These are phyloP conservation scores for Aspergillus kassunensis DNA, from an alignment of 495 filamentous ascomycete genomes.

Conservation along the genomic window DNA sequence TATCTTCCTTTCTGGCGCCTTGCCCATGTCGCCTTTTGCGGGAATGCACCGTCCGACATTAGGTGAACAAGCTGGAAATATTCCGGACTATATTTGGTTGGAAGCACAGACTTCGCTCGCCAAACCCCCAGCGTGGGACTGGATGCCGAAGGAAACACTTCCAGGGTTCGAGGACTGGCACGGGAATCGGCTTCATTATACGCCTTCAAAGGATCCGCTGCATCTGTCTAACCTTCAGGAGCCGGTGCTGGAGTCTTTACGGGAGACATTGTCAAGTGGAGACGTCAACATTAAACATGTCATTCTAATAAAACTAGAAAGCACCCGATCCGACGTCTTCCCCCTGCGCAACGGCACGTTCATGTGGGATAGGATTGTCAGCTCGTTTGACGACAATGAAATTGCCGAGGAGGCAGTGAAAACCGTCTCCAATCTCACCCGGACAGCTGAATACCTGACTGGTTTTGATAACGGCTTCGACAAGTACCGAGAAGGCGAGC, in stretches of 20 bases:
- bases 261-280: slow-evolving; percentile 26
- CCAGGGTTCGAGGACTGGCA: slow-evolving; percentile 37
- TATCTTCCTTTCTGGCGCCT: slow-evolving; percentile 29
- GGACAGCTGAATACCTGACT: slow-evolving; percentile 40
- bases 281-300: slow-evolving; percentile 47
- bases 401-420: slow-evolving; percentile 26
- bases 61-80: slow-evolving; percentile 23
- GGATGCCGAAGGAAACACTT: slow-evolving; percentile 26
- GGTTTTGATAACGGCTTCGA: slow-evolving; percentile 39
- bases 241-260: slow-evolving; percentile 32
- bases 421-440: slow-evolving; percentile 38
- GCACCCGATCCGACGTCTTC: slow-evolving; percentile 47
- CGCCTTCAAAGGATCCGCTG: slow-evolving; percentile 35
- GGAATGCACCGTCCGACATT: slow-evolving; percentile 23
- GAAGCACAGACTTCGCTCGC: slow-evolving; percentile 21
- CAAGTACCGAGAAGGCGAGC: slow-evolving; percentile 14
- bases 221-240: slow-evolving; percentile 45
- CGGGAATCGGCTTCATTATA: slow-evolving; percentile 31
- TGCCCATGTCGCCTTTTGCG: slow-evolving; percentile 26
- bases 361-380: slow-evolving; percentile 37
- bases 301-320: slow-evolving; percentile 45
- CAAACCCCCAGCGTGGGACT: slow-evolving; percentile 22
- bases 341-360: slow-evolving; percentile 41
- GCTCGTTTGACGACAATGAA: slow-evolving; percentile 26
- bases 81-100: slow-evolving; percentile 22